A percentile compares a stretch with the other conserved stretches of the same genome.
Conservation (phyloP, 2,329 filamentous ascomycete genomes). For the Trichoderma arundinaceum region DNA sequence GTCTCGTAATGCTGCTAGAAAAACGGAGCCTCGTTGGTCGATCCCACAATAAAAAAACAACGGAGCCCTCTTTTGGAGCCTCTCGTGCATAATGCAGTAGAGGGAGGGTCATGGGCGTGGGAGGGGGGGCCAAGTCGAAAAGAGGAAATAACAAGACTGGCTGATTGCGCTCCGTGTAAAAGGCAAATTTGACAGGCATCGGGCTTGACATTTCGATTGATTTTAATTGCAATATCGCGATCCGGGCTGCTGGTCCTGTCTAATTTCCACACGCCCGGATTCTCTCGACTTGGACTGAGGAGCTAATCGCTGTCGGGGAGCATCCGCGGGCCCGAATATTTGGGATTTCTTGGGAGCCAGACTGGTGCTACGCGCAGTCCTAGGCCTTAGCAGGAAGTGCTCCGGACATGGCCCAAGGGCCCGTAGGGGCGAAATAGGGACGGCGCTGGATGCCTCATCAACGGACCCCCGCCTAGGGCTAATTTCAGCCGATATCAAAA, state of each 20-base stretch:
- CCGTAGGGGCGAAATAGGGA: constrained; percentile 7
- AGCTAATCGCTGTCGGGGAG: constrained; percentile 27
- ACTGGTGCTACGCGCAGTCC: constrained; percentile 3
- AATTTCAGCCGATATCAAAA: not conserved
- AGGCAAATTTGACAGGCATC: constrained; percentile 10
- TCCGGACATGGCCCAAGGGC: too few species aligned
- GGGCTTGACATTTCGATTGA: constrained; percentile 6
- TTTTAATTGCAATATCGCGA: constrained; percentile 26
- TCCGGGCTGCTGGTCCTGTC: constrained; percentile 23
- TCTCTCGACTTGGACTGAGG: not conserved
- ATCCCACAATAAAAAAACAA: not conserved
- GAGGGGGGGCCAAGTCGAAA: too few species aligned
- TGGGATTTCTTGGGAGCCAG: constrained; percentile 21
- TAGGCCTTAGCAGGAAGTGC: constrained; percentile 14
- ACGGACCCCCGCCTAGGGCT: too few species aligned
- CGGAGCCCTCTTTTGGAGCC: too few species aligned
- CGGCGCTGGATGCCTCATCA: not conserved
- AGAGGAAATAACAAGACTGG: not conserved
- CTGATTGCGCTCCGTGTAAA: not conserved
- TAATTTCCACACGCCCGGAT: constrained; percentile 31
- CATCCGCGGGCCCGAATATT: constrained; percentile 29
- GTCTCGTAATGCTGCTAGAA: too few species aligned
- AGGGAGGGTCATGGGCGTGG: not conserved
- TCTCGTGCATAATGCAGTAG: constrained; percentile 22
- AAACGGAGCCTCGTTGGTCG: constrained; percentile 5